Base-by-base conservation (phyloP, 225 moss, liverwort and hornwort species). In the Straminergon stramineum region DNA sequence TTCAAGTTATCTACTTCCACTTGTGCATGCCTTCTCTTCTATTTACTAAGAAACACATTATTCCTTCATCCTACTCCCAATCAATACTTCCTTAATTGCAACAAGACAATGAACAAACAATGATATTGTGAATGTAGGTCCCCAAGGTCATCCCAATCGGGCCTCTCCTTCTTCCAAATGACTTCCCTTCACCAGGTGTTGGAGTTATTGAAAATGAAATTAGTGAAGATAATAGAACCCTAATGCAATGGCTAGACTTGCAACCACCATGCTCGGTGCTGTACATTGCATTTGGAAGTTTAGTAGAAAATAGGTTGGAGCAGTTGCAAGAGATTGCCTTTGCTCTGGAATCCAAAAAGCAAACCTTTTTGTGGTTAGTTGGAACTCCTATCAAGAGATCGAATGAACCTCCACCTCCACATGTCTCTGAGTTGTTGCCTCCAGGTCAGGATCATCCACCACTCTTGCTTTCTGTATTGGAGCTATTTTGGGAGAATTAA, bases 101-200 rank as follows among this genome's bases (percentile, higher is more conserved):
- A 55, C 45, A 34, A 78, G 34, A 32, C 1, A 34, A 5, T 78
- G 30, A 45, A 35, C 13, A 52, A 0, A 55, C 4, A 43, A 4
- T 37, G 15, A 43, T 11, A 17, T 45, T 48, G 48, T 75, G 18
- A 14, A 4, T 63, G 18, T 6, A 83, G 74, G 15, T 79, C 65
- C 85, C 92, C 32, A 92, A 83, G 85, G 87, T 89, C 62, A 91
- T 92, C 10, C 93, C 90, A 67, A 57, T 91, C 13, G 93, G 90
- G 21, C 92, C 93, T 11, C 70, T 92, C 79, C 73, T 86, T 60
- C 85, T 84, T 14, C 83, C 88, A 18, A 1, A 69, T 28, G 91
- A 86, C 66, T 84, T 84, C 34, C 67, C 71, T 53, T 18, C 7
- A 1, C 30, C 7, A 22, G 39, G 41, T 69, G 20, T 9, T 62